Evolutionary conservation across 371 early-diverging fungal genomes (phyloP).

Genomic region (Mortierella sp.): DNA sequence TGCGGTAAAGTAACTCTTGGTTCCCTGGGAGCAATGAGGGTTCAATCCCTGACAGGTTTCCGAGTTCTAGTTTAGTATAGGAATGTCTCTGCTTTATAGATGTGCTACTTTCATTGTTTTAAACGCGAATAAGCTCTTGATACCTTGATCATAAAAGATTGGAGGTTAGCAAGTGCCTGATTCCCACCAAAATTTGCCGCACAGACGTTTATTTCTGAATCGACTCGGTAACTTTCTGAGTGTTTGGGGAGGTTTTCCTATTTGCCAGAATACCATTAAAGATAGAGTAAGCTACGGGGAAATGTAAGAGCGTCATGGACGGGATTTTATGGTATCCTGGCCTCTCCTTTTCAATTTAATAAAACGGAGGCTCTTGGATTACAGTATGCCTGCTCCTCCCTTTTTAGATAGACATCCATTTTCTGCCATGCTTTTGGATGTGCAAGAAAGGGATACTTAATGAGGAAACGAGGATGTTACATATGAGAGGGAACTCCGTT

Average conservation of each 20-base stretch:
- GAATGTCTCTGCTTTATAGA: too few species aligned
- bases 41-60: not conserved
- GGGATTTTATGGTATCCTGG: constrained; percentile 5
- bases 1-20: not conserved
- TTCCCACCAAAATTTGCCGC: not conserved
- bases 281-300: not conserved
- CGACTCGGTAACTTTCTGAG: not conserved
- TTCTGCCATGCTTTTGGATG: constrained; percentile 1
- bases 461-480: not conserved
- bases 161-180: not conserved
- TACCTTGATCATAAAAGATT: not conserved
- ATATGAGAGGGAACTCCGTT: not conserved
- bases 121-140: too few species aligned
- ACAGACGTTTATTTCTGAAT: constrained; percentile 4
- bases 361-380: constrained; percentile 1
- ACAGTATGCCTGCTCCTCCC: not conserved
- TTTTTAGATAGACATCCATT: not conserved
- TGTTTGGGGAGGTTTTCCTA: not conserved
- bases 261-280: not conserved
- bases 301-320: not conserved
- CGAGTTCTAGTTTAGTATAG: not conserved
- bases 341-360: not conserved
- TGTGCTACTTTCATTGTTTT: too few species aligned
- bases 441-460: not conserved
- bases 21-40: not conserved